phyloP scores from a whole-genome alignment of 306 rosid genomes.

The Senna siamea region DNA sequence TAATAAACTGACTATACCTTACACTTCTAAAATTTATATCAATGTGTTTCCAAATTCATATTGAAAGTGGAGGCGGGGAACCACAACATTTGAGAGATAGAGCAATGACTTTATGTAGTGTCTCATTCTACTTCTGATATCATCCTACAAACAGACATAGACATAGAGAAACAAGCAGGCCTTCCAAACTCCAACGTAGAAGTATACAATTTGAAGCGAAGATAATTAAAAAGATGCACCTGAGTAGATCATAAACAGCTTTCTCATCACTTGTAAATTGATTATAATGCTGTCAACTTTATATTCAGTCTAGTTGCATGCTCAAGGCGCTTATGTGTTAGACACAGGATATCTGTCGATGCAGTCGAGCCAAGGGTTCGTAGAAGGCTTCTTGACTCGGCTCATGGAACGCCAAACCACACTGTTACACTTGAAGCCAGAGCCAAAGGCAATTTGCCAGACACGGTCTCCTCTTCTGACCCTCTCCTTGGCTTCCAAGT shows the following conservation, averaged over 20 bases:
- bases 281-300: not conserved
- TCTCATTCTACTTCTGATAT: slow-evolving; percentile 21
- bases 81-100: not conserved
- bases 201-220: slow-evolving; percentile 35
- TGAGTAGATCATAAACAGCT: slow-evolving; percentile 30
- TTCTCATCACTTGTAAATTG: slow-evolving; percentile 11
- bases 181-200: slow-evolving; percentile 26
- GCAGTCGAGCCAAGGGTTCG: slow-evolving; percentile 87
- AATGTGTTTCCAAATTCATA: not conserved
- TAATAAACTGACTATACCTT: not conserved
- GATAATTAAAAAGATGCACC: not conserved
- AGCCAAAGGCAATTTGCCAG: slow-evolving; percentile 95
- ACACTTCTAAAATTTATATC: not conserved
- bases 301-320: too few relatives aligned
- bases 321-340: slow-evolving; percentile 26
- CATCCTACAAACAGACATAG: slow-evolving; percentile 16
- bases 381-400: slow-evolving; percentile 57
- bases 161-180: slow-evolving; percentile 28
- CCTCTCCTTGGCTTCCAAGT: slow-evolving; percentile 85
- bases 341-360: slow-evolving; percentile 63
- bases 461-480: slow-evolving; percentile 82
- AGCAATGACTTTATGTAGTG: slow-evolving; percentile 3
- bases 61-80: not conserved
- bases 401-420: slow-evolving; percentile 81
- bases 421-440: slow-evolving; percentile 96